Evolutionary conservation across 768 basidiomycete species (phyloP), one percentile per base, ranked within the genome.

Genomic region (Rossbeevera mucosa): DNA sequence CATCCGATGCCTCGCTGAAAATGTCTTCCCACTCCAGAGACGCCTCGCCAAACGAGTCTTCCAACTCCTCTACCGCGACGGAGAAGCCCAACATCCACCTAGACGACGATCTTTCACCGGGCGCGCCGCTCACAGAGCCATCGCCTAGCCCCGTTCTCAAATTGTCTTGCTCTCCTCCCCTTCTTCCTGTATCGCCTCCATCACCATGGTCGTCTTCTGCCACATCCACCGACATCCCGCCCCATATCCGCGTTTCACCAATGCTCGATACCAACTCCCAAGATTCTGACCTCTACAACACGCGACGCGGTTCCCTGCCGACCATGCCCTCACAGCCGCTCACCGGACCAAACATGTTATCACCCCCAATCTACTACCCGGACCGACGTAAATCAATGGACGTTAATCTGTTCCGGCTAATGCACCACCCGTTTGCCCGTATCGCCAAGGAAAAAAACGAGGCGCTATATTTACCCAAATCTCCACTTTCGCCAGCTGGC

Each of bases 251-350:
- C 56, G 64, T 31, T 59, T 54, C 61, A 50, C 33, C 29, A 22
- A 50, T 58, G 47, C 61, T 59, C 29, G 61, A 60, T 20, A 33
- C 52, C 49, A 60, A 29, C 48, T 50, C 49, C 49, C 58, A 64
- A 59, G 60, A 72, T 61, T 51, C 62, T 57, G 64, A 71, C 61
- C 51, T 71, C 57, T 57, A 71, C 64, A 71, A 55, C 63, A 56
- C 57, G 50, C 67, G 82, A 51, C 78, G 83, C 29, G 79, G 81
- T 16, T 85, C 83, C 4, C 72, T 84, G 28, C 84, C 83, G 25
- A 71, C 68, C 33, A 66, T 69, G 59, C 59, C 66, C 28, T 66
- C 65, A 46, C 59, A 68, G 54, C 64, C 64, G 45, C 30, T 47
- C 45, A 18, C 49, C 12, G 57, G 51, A 2, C 52, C 60, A 50